phyloP scores from a whole-genome alignment of 2,329 filamentous ascomycete species.

The Davidsoniella eucalypti region DNA sequence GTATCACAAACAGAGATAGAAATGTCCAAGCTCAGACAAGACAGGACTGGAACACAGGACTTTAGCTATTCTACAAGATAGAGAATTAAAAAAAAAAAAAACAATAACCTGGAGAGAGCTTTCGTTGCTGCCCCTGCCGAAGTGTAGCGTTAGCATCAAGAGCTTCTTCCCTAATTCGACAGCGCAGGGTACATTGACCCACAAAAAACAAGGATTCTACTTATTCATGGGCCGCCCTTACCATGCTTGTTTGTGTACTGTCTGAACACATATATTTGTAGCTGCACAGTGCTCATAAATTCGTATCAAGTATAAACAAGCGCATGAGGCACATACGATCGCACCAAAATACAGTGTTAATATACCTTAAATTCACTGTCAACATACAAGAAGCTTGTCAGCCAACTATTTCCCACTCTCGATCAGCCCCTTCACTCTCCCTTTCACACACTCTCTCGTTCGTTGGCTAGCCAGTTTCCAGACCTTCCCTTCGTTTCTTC shows the following conservation, averaged over 20 bases:
- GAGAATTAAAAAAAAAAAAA: no score
- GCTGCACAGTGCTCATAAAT: constrained; percentile 3
- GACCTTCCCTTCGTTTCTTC: constrained; percentile 5
- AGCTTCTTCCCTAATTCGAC: constrained; percentile 1
- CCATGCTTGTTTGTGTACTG: constrained; percentile 1
- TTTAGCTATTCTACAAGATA: no score
- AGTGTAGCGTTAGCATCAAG: neutral
- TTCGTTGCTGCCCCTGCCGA: constrained; percentile 1
- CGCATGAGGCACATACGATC: neutral
- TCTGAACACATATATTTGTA: constrained; percentile 5
- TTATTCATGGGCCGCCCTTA: neutral
- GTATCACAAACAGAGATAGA: neutral
- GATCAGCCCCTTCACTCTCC: neutral
- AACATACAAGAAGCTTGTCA: no score
- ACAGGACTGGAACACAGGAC: neutral
- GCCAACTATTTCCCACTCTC: neutral
- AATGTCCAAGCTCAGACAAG: neutral
- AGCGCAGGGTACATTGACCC: constrained; percentile 1
- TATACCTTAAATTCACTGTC: no score
- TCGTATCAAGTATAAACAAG: neutral
- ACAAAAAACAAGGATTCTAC: neutral
- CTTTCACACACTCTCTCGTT: constrained; percentile 1
- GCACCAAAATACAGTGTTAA: neutral
- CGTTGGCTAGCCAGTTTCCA: neutral
- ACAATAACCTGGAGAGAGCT: no score